Base-by-base conservation (phyloP, 495 filamentous ascomycete species). In the Cudoniella acicularis region DNA sequence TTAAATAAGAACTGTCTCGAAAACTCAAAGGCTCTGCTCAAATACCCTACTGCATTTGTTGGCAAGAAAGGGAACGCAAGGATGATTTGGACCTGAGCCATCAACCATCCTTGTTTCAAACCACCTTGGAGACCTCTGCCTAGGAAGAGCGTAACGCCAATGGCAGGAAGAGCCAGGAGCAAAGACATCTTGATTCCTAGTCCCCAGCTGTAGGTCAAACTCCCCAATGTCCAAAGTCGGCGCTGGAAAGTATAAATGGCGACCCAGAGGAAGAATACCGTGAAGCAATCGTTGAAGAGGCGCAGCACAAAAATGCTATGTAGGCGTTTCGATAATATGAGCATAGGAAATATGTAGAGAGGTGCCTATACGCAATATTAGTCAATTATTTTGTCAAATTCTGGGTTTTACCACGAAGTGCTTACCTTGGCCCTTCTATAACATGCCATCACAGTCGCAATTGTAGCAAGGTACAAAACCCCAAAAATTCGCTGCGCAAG, bases 151-250 rank as follows among this genome's bases (percentile, higher is more conserved):
- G 92, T 70, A 2, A 89, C 69, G 0, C 82, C 90, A 50, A 98
- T 78, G 0, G 88, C 92, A 0, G 94, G 94, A 20, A 90, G 81
- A 9, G 84, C 81, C 20, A 98, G 79, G 22, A 98, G 78, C 25
- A 96, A 67, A 17, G 88, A 91, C 94, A 98, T 98, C 74, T 98
- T 98, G 65, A 93, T 79, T 2, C 85, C 89, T n/a, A 97, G 74
- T 6, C 89, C 92, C 63, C 80, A 75, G 22, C 88, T 89, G 77
- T 90, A 98, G 17, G 81, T 72, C 6, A 88, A 66, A 42, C 87
- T 88, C 2, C 83, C 94, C 0, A 85, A 54, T 10, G 84, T 83
- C 85, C 88, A 97, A 18, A 80, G 70, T 13, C 85, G 79, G 53
- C 76, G 77, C 73, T 96, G 87, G 67, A 89, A 89, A 41, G 82